These are phyloP conservation scores for Fagopyrum esculentum DNA, from an alignment of 148 eudicot species.

Conservation along the genomic window DNA sequence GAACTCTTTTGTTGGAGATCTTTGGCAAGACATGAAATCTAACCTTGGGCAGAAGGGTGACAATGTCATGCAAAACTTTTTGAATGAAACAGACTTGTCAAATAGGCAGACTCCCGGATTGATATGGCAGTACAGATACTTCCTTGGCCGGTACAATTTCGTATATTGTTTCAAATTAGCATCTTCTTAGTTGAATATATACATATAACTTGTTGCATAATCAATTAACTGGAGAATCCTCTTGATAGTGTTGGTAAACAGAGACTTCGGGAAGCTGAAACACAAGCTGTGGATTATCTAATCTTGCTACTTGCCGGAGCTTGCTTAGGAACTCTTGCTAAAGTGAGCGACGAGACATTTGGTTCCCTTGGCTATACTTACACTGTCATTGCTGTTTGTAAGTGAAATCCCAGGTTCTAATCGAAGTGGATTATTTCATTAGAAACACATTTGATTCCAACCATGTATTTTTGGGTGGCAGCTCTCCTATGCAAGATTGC, in stretches of 20 bases:
- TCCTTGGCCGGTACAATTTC: constrained; percentile 9
- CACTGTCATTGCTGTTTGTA: constrained; percentile 63
- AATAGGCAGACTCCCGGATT: constrained; percentile 3
- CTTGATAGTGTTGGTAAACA: constrained; percentile 49
- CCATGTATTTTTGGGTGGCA: constrained; percentile 24
- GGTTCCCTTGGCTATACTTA: constrained; percentile 52
- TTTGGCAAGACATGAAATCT: constrained; percentile 10
- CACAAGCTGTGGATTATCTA: constrained; percentile 50
- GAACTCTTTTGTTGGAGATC: constrained; percentile 13
- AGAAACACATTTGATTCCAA: not conserved
- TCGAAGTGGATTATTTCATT: not conserved
- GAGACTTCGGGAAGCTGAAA: constrained; percentile 51
- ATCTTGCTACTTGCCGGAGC: constrained; percentile 62
- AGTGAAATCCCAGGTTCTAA: constrained; percentile 18
- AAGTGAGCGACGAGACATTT: constrained; percentile 40
- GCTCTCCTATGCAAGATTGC: constrained; percentile 76
- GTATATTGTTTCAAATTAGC: not conserved
- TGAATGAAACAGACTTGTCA: constrained; percentile 11
- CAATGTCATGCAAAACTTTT: constrained; percentile 8
- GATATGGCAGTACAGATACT: constrained; percentile 8
- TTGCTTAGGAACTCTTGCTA: constrained; percentile 49
- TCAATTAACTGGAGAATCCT: not conserved
- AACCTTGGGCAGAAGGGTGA: constrained; percentile 1
- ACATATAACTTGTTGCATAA: constrained; percentile 8
- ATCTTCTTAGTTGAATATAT: constrained; percentile 14